Base-by-base conservation (phyloP, 2,329 filamentous ascomycete species). In the Fusarium robinianum region DNA sequence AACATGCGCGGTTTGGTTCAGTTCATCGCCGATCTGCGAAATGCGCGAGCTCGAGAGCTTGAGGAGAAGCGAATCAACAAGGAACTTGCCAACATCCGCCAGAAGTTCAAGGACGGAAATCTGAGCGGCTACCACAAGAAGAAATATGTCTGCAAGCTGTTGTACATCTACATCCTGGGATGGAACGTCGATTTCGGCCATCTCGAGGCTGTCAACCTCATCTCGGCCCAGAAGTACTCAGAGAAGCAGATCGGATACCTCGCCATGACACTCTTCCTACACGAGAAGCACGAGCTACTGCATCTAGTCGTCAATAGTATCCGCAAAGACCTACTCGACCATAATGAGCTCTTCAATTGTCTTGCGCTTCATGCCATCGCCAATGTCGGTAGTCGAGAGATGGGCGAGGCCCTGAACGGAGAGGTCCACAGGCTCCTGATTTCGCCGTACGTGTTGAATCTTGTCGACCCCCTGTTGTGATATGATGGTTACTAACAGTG, bases 41-140 rank as follows among this genome's bases (percentile, higher is more conserved):
- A 99, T 69, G 94, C 94, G 40, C 81, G 94, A 69, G 94, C 95
- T 32, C 83, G 95, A 51, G 94, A 99, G 69, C 75, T 99, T 53
- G 94, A 99, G 70, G 94, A 99, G 77, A 99, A 99, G 79, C 83
- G 94, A 66, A 97, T 99, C 75, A 99, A 99, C 72, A 99, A 99
- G 76, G 94, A 99, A 75, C 74, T 99, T 69, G 94, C 94, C 66
- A 99, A 99, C 67, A 99, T 99, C 68, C 84, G 85, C 64, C 90
- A 96, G 74, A 97, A 97, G 73, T 99, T 97, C 77, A 96, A 95
- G 80, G 88, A 94, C 68, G 91, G 90, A 55, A 94, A 80, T 65
- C 76, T 99, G 46, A 96, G 87, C 66, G 95, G 94, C 57, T 99
- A 99, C 67, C 90, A 96, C 77, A 96, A 95, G 78, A 99, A 99